Conservation (phyloP, 768 basidiomycete genomes). For the Suillus occidentalis region DNA sequence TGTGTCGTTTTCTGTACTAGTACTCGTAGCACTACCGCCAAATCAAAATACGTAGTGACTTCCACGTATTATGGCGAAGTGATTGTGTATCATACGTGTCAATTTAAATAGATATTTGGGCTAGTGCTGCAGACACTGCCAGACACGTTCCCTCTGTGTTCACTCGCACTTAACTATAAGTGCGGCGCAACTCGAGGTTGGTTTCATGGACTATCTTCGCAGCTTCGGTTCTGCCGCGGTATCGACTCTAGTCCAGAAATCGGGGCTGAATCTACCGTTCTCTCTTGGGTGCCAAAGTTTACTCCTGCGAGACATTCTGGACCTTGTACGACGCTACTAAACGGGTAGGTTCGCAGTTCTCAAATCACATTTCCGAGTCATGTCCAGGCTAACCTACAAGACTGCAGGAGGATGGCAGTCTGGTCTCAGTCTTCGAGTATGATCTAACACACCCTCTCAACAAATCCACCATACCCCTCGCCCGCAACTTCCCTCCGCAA, state of each 20-base stretch:
- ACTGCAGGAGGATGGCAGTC: constrained; percentile 79
- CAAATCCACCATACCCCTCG: constrained; percentile 67
- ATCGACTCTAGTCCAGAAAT: constrained; percentile 89
- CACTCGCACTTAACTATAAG: not conserved
- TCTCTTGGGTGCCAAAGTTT: constrained; percentile 77
- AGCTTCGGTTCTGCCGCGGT: constrained; percentile 84
- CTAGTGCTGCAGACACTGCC: not conserved
- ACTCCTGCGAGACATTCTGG: constrained; percentile 75
- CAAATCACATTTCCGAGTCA: constrained; percentile 11
- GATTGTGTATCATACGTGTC: not conserved
- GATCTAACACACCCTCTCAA: constrained; percentile 64
- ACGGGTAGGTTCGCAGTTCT: constrained; percentile 52
- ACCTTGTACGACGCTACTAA: constrained; percentile 85
- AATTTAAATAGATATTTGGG: not conserved
- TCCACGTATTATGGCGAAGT: not conserved
- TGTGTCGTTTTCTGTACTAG: not conserved
- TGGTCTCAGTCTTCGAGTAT: constrained; percentile 91
- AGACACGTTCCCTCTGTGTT: not conserved
- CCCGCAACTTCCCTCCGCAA: constrained; percentile 89
- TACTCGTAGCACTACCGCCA: not conserved
- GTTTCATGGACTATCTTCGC: constrained; percentile 76
- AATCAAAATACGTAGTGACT: not conserved
- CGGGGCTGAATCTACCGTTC: constrained; percentile 88
- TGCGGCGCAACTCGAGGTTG: too few relatives aligned
- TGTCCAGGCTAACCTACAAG: constrained; percentile 16